phyloP scores from a whole-genome alignment of 2,329 filamentous ascomycete genomes.

The Alternaria postmessia region DNA sequence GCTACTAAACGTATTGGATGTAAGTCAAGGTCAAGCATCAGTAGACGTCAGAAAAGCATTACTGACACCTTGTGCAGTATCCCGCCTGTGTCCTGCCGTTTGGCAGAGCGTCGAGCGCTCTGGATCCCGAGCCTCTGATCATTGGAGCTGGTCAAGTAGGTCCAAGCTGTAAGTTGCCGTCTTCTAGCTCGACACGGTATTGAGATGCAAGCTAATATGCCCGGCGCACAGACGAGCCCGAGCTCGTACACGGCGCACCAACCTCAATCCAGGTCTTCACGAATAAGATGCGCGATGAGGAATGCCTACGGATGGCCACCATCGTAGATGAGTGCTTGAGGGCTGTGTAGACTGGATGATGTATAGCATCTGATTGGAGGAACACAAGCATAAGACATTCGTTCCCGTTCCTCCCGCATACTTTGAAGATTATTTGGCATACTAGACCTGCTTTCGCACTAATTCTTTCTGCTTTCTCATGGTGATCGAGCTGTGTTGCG shows the following conservation, averaged over 20 bases:
- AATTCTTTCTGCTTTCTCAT: too few species aligned
- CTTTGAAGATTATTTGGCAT: too few species aligned
- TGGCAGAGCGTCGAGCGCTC: conserved; percentile 6
- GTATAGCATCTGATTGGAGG: too few species aligned
- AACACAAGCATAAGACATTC: too few species aligned
- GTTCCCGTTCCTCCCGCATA: too few species aligned
- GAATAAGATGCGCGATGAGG: conserved; percentile 14
- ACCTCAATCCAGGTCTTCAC: conserved; percentile 7
- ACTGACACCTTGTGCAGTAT: conserved; percentile 6
- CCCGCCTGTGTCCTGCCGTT: conserved; percentile 12
- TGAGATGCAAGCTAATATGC: background rate
- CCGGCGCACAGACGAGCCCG: background rate
- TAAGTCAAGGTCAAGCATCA: background rate
- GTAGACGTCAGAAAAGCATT: background rate
- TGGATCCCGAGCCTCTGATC: conserved; percentile 4
- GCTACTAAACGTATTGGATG: conserved; percentile 11
- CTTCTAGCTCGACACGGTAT: background rate
- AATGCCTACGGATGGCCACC: conserved; percentile 6
- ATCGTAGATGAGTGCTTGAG: conserved; percentile 7
- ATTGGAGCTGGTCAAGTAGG: conserved; percentile 7
- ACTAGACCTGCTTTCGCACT: too few species aligned
- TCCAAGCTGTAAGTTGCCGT: conserved; percentile 4
- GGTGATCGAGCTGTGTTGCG: too few species aligned
- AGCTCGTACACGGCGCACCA: conserved; percentile 2
- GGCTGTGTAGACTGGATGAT: background rate